These are phyloP conservation scores for Candida sakaeoensis DNA, from an alignment of 805 yeast genomes.

Conservation along the genomic window DNA sequence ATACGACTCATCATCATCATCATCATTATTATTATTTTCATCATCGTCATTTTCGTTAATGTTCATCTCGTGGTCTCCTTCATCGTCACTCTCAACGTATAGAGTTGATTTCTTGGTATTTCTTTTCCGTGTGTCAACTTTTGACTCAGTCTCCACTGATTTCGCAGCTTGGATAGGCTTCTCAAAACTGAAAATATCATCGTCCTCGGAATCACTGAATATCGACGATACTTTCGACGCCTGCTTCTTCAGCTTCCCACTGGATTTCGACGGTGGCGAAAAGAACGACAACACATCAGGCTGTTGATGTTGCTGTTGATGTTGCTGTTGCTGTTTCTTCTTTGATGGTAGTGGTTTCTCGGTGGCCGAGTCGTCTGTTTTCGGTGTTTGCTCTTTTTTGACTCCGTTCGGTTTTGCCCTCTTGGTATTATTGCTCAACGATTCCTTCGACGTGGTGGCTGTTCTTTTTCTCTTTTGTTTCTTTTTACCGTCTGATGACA, in stretches of 20 bases:
- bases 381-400: constrained; percentile 11
- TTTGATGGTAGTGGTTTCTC: constrained; percentile 4
- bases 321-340: not conserved
- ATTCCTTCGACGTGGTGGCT: constrained; percentile 9
- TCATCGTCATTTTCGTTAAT: constrained; percentile 17
- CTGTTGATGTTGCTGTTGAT: constrained; percentile 8
- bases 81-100: constrained; percentile 17
- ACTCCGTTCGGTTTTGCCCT: constrained; percentile 9
- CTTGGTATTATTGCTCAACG: constrained; percentile 10
- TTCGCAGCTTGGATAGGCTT: constrained; percentile 9
- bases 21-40: constrained; percentile 14
- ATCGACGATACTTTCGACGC: constrained; percentile 7
- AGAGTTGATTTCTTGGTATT: constrained; percentile 12
- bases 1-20: constrained; percentile 11
- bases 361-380: constrained; percentile 9
- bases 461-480: constrained; percentile 24
- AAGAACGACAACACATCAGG: constrained; percentile 23
- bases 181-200: constrained; percentile 20
- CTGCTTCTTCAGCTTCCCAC: constrained; percentile 4
- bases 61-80: constrained; percentile 14
- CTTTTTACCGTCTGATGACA: constrained; percentile 44
- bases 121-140: constrained; percentile 6
- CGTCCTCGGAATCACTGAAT: constrained; percentile 36
- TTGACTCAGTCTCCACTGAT: constrained; percentile 9
- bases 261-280: constrained; percentile 12